Percentiles rank a stretch among this genome's conserved stretches.
These are phyloP conservation scores for Lonicera japonica DNA, from an alignment of 129 eudicot genomes.

Conservation along the genomic window DNA sequence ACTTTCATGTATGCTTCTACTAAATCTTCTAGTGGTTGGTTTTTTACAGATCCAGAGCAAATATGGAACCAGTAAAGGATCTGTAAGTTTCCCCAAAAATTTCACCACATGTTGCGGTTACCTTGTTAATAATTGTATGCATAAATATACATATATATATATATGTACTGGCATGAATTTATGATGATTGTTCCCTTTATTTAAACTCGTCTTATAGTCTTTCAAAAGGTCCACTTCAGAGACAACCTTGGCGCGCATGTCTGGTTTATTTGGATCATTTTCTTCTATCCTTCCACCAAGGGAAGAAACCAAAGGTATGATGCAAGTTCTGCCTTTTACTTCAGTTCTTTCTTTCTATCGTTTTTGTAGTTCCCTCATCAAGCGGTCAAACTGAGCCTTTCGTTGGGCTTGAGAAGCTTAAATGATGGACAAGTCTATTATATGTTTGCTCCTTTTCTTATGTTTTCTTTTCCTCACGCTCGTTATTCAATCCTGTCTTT, in stretches of 20 bases:
- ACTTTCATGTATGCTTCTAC: conserved; percentile 8
- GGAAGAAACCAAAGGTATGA: conserved; percentile 56
- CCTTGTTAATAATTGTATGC: no score
- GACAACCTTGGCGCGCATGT: conserved; percentile 59
- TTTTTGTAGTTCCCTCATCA: no score
- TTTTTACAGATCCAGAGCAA: conserved; percentile 74
- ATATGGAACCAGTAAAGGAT: conserved; percentile 62
- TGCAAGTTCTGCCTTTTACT: background rate
- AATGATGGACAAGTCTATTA: background rate
- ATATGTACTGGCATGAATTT: no score
- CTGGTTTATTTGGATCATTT: conserved; percentile 67
- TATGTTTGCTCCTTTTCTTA: background rate
- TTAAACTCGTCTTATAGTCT: conserved; percentile 30
- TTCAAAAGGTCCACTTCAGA: conserved; percentile 72
- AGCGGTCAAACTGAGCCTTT: background rate
- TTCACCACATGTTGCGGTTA: background rate
- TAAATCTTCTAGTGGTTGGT: conserved; percentile 9
- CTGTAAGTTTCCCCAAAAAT: conserved; percentile 40
- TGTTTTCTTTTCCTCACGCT: background rate
- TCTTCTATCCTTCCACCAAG: conserved; percentile 60
- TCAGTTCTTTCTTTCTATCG: background rate
- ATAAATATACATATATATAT: no score
- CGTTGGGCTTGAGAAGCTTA: background rate
- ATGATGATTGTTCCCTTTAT: background rate
- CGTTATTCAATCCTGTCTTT: background rate